Evolutionary conservation across 495 filamentous ascomycete genomes (phyloP).

Genomic region (Cercophora samala): DNA sequence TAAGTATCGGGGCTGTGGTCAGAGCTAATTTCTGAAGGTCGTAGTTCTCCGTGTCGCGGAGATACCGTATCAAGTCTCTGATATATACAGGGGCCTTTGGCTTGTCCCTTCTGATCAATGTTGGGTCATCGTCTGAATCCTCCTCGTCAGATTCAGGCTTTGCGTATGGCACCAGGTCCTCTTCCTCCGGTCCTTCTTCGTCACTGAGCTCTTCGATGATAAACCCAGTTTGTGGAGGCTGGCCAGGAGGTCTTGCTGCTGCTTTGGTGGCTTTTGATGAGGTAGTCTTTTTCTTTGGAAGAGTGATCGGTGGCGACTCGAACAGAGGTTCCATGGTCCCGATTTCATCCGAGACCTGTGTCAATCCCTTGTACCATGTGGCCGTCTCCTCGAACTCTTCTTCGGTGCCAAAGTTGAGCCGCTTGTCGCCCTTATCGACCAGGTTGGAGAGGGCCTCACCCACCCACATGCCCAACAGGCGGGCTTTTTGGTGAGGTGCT

Average conservation of each 20-base stretch:
- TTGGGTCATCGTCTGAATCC: slow-evolving; percentile 90
- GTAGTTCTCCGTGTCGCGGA: slow-evolving; percentile 77
- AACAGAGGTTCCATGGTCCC: slow-evolving; percentile 56
- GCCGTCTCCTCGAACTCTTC: slow-evolving; percentile 71
- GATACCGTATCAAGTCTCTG: slow-evolving; percentile 73
- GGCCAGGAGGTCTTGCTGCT: slow-evolving; percentile 22
- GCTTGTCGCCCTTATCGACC: slow-evolving; percentile 68
- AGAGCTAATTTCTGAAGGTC: slow-evolving; percentile 81
- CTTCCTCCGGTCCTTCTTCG: slow-evolving; percentile 57
- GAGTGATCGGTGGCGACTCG: slow-evolving; percentile 3
- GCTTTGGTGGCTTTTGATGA: neutral
- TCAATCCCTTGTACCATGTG: slow-evolving; percentile 69
- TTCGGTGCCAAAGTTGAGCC: slow-evolving; percentile 79
- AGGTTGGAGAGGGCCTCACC: slow-evolving; percentile 78
- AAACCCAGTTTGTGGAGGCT: slow-evolving; percentile 35
- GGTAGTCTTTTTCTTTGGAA: slow-evolving; percentile 11
- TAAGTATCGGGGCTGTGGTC: slow-evolving; percentile 68
- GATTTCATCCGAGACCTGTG: slow-evolving; percentile 58
- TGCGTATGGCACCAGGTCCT: slow-evolving; percentile 74
- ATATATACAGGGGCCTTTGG: slow-evolving; percentile 88
- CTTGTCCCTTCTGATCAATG: slow-evolving; percentile 75
- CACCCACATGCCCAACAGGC: slow-evolving; percentile 87
- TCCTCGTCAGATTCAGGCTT: slow-evolving; percentile 92
- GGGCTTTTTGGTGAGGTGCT: slow-evolving; percentile 66
- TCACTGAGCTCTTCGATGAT: slow-evolving; percentile 69